Conservation (phyloP, 1,139 yeast genomes). For the Yamadazyma kanchanaburiensis region DNA sequence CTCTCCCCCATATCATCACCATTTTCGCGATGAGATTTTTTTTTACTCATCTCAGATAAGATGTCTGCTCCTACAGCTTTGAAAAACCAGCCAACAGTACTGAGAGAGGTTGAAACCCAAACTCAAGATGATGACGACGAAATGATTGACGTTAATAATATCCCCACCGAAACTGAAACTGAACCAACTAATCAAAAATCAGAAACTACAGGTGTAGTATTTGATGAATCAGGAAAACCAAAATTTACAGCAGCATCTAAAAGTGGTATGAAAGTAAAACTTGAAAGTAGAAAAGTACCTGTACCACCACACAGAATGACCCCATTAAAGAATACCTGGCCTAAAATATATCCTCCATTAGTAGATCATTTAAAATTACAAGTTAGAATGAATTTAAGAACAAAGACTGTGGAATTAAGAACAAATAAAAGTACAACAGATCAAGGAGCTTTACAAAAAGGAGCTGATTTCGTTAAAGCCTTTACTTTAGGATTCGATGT, state of each 20-base stretch:
- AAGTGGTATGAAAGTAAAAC: conserved; percentile 66
- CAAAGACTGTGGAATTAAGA: conserved; percentile 81
- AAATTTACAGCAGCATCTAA: conserved; percentile 74
- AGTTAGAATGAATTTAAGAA: conserved; percentile 89
- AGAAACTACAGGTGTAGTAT: conserved; percentile 52
- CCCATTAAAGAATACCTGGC: conserved; percentile 86
- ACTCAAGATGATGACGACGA: conserved; percentile 50
- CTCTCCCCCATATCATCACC: background rate
- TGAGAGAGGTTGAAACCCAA: conserved; percentile 7
- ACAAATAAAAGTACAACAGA: conserved; percentile 81
- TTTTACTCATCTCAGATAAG: conserved; percentile 4
- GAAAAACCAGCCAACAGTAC: conserved; percentile 17
- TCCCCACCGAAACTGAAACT: conserved; percentile 24
- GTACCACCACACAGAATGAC: conserved; percentile 98
- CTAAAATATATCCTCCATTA: conserved; percentile 90
- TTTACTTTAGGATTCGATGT: conserved; percentile 94
- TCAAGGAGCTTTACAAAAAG: conserved; percentile 93
- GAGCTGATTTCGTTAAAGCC: conserved; percentile 94
- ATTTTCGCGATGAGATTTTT: conserved; percentile 15
- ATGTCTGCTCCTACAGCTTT: conserved; percentile 81
- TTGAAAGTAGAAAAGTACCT: conserved; percentile 82
- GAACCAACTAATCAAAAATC: conserved; percentile 16
- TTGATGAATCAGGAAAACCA: conserved; percentile 90
- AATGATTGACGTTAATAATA: conserved; percentile 59
- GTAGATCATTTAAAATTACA: conserved; percentile 93